These are phyloP conservation scores for Hygrocybe coccinea DNA, from an alignment of 768 basidiomycete genomes.

Conservation along the genomic window DNA sequence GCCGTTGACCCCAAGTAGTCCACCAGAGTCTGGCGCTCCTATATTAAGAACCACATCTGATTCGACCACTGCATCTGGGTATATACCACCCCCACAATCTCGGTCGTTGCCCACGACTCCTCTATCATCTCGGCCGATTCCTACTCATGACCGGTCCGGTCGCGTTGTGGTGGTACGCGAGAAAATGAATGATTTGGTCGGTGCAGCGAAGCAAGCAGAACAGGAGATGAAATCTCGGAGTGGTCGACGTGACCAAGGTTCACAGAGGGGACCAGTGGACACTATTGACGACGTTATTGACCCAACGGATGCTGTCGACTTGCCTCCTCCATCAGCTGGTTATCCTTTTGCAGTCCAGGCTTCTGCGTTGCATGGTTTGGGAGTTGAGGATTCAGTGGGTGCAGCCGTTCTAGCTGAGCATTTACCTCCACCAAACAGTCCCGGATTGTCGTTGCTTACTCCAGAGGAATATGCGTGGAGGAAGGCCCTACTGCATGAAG, in stretches of 20 bases:
- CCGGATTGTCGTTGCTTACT: constrained; percentile 51
- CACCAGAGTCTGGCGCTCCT: constrained; percentile 38
- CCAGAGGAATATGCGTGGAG: constrained; percentile 65
- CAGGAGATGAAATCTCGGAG: constrained; percentile 60
- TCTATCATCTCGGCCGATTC: constrained; percentile 25
- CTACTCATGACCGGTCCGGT: constrained; percentile 39
- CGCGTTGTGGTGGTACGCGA: constrained; percentile 82
- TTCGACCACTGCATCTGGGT: constrained; percentile 47
- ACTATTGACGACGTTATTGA: constrained; percentile 62
- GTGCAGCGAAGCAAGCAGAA: constrained; percentile 73
- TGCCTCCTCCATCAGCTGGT: constrained; percentile 62
- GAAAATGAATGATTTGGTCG: constrained; percentile 64
- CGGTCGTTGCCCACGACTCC: constrained; percentile 36
- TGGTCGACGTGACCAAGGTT: constrained; percentile 42
- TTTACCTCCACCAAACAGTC: constrained; percentile 60
- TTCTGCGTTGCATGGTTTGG: constrained; percentile 66
- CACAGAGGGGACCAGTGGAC: constrained; percentile 33
- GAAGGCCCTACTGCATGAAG: constrained; percentile 68
- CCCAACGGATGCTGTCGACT: constrained; percentile 78
- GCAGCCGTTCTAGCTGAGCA: constrained; percentile 72
- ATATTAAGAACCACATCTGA: constrained; percentile 64
- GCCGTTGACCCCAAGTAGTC: constrained; percentile 43
- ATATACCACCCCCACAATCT: constrained; percentile 33
- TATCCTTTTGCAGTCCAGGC: constrained; percentile 75
- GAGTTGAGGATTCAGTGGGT: constrained; percentile 69